A percentile compares a stretch with the other conserved stretches of the same genome.
These are phyloP conservation scores for Microthlaspi erraticum DNA, from an alignment of 345 rosid species.

Conservation along the genomic window DNA sequence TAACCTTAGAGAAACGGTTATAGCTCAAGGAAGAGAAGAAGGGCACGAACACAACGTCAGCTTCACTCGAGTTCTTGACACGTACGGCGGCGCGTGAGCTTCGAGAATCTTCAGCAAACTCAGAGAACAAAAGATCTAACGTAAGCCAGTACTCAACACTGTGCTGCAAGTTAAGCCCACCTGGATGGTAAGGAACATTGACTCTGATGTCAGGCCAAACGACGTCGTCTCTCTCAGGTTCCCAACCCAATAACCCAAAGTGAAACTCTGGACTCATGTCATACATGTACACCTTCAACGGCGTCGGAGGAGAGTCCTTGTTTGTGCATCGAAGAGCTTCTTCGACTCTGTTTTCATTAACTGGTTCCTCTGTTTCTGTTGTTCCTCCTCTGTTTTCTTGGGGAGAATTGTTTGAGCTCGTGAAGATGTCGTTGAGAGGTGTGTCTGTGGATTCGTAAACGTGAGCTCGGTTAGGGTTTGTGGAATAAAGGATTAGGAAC, in stretches of 20 bases:
- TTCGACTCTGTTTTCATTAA: conserved; percentile 30
- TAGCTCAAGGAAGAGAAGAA: conserved; percentile 91
- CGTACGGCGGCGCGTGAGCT: conserved; percentile 62
- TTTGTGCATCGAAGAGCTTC: background rate
- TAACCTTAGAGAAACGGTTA: conserved; percentile 69
- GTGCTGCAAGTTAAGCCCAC: conserved; percentile 94
- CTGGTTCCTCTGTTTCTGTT: conserved; percentile 8
- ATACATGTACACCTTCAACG: conserved; percentile 85
- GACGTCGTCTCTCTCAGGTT: conserved; percentile 53
- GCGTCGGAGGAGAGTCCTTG: conserved; percentile 24
- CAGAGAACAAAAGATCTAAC: conserved; percentile 82
- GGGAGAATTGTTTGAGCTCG: conserved; percentile 23
- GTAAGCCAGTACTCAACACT: conserved; percentile 97
- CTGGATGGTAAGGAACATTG: conserved; percentile 73
- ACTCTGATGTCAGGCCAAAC: conserved; percentile 83
- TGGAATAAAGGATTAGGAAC: conserved; percentile 66
- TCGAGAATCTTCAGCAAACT: conserved; percentile 52
- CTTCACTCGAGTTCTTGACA: conserved; percentile 81
- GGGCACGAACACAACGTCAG: conserved; percentile 83
- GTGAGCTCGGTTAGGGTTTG: conserved; percentile 51
- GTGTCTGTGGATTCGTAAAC: conserved; percentile 41
- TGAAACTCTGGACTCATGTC: conserved; percentile 89
- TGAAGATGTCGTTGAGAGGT: conserved; percentile 41
- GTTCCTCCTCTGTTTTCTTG: conserved; percentile 26
- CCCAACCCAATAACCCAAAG: conserved; percentile 82